phyloP scores from a whole-genome alignment of 306 rosid species.

The Cicer judaicum region DNA sequence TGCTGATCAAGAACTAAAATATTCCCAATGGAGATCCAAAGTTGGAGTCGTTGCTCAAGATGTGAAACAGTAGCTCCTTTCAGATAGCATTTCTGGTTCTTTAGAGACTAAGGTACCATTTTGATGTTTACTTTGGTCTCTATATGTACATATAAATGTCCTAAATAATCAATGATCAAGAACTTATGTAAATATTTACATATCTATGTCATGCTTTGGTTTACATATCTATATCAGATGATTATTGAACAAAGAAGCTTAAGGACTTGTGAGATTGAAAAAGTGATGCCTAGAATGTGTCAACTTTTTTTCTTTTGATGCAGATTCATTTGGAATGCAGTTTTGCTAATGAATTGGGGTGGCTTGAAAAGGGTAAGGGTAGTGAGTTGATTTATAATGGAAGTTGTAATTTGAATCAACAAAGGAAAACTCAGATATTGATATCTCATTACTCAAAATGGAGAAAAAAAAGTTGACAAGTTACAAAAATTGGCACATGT shows the following conservation, averaged over 20 bases:
- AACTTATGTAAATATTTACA: slow-evolving; percentile 22
- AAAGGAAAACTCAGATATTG: slow-evolving; percentile 33
- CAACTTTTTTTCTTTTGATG: slow-evolving; percentile 38
- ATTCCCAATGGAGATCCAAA: slow-evolving; percentile 45
- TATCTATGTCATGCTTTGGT: background rate
- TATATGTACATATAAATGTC: slow-evolving; percentile 32
- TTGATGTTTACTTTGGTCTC: slow-evolving; percentile 42
- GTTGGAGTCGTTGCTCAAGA: slow-evolving; percentile 12
- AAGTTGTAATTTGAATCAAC: slow-evolving; percentile 30
- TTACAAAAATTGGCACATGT: slow-evolving; percentile 38
- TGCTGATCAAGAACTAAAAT: slow-evolving; percentile 43
- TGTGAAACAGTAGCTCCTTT: slow-evolving; percentile 50
- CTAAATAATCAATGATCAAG: slow-evolving; percentile 35
- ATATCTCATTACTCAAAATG: slow-evolving; percentile 33
- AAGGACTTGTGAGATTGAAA: slow-evolving; percentile 35
- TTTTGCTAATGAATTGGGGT: slow-evolving; percentile 34
- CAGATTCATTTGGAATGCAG: slow-evolving; percentile 46
- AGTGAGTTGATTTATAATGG: slow-evolving; percentile 36
- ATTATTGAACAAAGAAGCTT: slow-evolving; percentile 7
- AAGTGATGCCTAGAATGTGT: slow-evolving; percentile 23
- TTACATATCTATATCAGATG: background rate
- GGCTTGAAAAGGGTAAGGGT: slow-evolving; percentile 33
- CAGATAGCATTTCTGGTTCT: slow-evolving; percentile 36
- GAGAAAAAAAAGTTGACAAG: slow-evolving; percentile 16
- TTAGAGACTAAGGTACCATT: slow-evolving; percentile 57